Evolutionary conservation across 2,329 filamentous ascomycete genomes (phyloP).

Genomic region (Furcasterigmium furcatum): DNA sequence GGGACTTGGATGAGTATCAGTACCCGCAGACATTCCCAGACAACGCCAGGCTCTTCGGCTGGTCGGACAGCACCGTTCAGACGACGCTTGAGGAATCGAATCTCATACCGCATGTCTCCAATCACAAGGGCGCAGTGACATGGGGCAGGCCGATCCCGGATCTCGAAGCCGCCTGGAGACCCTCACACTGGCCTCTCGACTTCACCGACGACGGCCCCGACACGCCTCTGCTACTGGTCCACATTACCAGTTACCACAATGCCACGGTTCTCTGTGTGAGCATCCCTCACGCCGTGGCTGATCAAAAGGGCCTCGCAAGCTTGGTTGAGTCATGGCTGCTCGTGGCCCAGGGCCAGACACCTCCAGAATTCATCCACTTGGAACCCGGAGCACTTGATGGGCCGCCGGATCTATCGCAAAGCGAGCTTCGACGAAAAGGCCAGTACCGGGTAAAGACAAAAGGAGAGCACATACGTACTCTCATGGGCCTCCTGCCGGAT

Average conservation of each 20-base stretch:
- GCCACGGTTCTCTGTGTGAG: conserved; percentile 13
- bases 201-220: conserved; percentile 10
- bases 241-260: conserved; percentile 13
- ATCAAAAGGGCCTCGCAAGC: conserved; percentile 15
- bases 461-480: neutral
- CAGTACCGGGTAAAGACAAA: neutral
- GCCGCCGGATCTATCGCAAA: conserved; percentile 3
- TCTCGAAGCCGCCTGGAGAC: neutral
- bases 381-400: conserved; percentile 7
- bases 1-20: no score
- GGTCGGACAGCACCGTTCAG: conserved; percentile 4
- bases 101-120: neutral
- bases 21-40: no score
- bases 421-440: conserved; percentile 9
- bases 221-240: conserved; percentile 15
- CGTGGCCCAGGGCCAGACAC: conserved; percentile 10
- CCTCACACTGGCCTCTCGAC: conserved; percentile 12
- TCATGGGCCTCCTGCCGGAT: conserved; percentile 8
- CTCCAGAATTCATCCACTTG: conserved; percentile 10
- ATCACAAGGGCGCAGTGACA: neutral
- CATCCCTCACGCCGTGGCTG: conserved; percentile 15
- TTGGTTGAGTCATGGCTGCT: conserved; percentile 15
- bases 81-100: neutral
- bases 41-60: no score
- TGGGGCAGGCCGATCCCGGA: conserved; percentile 1